A percentile compares a stretch with the other conserved stretches of the same genome.
Evolutionary conservation across 257 asterid genomes (phyloP).

Genomic region (Solanum clarkiae): DNA sequence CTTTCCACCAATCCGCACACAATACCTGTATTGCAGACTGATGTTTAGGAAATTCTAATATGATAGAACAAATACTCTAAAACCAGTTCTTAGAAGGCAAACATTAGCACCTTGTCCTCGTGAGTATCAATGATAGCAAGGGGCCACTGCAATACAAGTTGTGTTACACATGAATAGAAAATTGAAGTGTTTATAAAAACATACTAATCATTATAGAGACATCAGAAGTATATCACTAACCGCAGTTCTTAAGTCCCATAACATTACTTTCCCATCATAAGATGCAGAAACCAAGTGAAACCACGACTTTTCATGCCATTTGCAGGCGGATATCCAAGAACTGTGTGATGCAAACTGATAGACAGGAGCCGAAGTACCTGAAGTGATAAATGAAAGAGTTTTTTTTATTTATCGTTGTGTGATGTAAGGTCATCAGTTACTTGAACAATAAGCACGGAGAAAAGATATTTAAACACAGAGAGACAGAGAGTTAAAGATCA

Average conservation of each 20-base stretch:
- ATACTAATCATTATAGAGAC: background rate
- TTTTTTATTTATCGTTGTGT: background rate
- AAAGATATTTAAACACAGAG: background rate
- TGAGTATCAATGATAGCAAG: constrained; percentile 68
- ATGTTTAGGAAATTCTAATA: background rate
- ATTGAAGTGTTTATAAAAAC: background rate
- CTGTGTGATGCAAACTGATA: constrained; percentile 72
- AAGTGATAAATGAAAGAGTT: background rate
- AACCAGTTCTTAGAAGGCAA: background rate
- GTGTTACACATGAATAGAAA: constrained; percentile 1
- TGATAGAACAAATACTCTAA: background rate
- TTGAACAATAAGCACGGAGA: background rate
- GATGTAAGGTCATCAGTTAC: background rate
- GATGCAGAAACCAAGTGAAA: constrained; percentile 84
- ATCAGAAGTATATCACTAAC: constrained; percentile 23
- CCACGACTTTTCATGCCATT: constrained; percentile 89
- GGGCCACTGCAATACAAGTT: constrained; percentile 67
- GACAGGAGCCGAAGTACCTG: constrained; percentile 72
- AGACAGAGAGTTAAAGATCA: background rate
- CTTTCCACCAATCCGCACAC: constrained; percentile 92
- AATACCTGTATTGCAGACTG: constrained; percentile 42
- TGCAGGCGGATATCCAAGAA: constrained; percentile 95
- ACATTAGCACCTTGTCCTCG: constrained; percentile 64
- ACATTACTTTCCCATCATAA: constrained; percentile 93
- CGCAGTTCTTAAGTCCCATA: constrained; percentile 97